phyloP scores from a whole-genome alignment of 306 rosid species.

The Vicia villosa region DNA sequence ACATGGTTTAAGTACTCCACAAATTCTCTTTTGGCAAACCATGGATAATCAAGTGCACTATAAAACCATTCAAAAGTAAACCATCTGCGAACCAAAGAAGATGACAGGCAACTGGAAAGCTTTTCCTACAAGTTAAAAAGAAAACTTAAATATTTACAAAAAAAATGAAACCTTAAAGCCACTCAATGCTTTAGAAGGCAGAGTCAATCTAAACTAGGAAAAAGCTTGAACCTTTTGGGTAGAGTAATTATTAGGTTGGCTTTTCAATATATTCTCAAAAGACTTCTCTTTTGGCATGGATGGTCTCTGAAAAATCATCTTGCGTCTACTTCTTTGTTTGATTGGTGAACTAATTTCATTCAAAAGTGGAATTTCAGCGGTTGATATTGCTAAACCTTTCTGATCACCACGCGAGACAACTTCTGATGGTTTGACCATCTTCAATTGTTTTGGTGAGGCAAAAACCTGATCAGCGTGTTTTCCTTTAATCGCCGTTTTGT shows the following conservation, averaged over 20 bases:
- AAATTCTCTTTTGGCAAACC: conserved; percentile 93
- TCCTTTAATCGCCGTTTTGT: conserved; percentile 55
- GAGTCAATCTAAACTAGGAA: conserved; percentile 2
- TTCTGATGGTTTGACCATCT: conserved; percentile 52
- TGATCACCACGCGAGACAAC: conserved; percentile 51
- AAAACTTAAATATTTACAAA: neutral
- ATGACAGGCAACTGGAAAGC: conserved; percentile 75
- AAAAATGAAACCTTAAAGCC: conserved; percentile 20
- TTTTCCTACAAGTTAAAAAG: conserved; percentile 61
- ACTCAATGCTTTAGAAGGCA: conserved; percentile 24
- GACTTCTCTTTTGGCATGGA: conserved; percentile 50
- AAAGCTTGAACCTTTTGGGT: conserved; percentile 50
- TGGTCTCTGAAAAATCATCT: conserved; percentile 51
- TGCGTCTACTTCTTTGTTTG: conserved; percentile 63
- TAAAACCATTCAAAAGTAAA: conserved; percentile 92
- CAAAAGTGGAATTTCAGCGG: conserved; percentile 49
- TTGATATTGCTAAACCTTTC: conserved; percentile 45
- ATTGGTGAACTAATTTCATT: conserved; percentile 50
- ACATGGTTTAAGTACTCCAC: conserved; percentile 94
- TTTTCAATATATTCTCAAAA: conserved; percentile 48
- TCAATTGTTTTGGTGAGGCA: conserved; percentile 54
- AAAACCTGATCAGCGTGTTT: conserved; percentile 50
- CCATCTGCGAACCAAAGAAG: conserved; percentile 73
- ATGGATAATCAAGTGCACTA: conserved; percentile 92
- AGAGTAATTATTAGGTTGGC: conserved; percentile 47